Evolutionary conservation across 2,329 filamentous ascomycete genomes (phyloP).

Genomic region (Harringtonia aguacate): DNA sequence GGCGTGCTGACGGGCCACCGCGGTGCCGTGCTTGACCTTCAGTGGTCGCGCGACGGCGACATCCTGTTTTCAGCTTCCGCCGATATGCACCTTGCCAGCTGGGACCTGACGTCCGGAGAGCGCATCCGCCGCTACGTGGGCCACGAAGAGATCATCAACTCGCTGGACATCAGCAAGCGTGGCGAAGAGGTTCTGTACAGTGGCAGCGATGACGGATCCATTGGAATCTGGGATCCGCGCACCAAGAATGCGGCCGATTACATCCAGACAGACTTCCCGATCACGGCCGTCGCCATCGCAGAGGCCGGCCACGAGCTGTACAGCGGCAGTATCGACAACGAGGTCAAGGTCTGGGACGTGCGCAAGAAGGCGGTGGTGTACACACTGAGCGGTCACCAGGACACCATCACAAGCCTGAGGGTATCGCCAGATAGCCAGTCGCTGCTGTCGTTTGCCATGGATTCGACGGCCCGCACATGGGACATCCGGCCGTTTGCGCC

Average conservation of each 20-base stretch:
- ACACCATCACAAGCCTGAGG: conserved; percentile 81
- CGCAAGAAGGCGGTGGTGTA: conserved; percentile 85
- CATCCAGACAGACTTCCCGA: conserved; percentile 81
- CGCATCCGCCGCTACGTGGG: conserved; percentile 86
- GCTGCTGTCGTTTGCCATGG: conserved; percentile 84
- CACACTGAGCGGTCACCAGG: conserved; percentile 77
- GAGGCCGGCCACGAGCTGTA: conserved; percentile 95
- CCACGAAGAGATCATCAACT: conserved; percentile 93
- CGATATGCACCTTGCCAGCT: conserved; percentile 86
- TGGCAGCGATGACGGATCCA: conserved; percentile 85
- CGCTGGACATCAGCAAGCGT: conserved; percentile 75
- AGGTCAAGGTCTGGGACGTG: conserved; percentile 94
- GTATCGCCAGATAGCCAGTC: conserved; percentile 92
- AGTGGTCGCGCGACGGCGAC: conserved; percentile 92
- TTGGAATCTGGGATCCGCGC: conserved; percentile 92
- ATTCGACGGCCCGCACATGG: conserved; percentile 90
- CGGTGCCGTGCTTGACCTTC: conserved; percentile 80
- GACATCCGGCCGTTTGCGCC: conserved; percentile 93
- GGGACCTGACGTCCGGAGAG: conserved; percentile 87
- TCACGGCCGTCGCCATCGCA: conserved; percentile 83
- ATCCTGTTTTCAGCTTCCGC: conserved; percentile 88
- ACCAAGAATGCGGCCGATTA: conserved; percentile 82
- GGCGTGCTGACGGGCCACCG: conserved; percentile 81
- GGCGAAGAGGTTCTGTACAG: conserved; percentile 87
- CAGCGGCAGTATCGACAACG: conserved; percentile 90